phyloP scores from a whole-genome alignment of 345 rosid species.

The Nasturtium officinale region DNA sequence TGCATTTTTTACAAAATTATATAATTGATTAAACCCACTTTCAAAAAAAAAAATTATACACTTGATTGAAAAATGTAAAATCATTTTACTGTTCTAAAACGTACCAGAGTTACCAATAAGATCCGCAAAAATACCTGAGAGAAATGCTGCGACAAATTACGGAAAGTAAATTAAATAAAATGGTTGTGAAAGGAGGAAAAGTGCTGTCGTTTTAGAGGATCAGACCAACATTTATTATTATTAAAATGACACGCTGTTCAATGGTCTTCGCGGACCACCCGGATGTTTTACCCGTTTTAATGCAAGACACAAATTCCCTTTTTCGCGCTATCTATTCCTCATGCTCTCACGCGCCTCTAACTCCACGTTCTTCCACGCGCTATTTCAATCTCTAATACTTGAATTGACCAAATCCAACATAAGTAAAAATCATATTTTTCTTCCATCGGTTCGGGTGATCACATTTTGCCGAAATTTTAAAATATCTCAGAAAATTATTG shows the following conservation, averaged over 20 bases:
- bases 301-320: slow-evolving; percentile 36
- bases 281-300: slow-evolving; percentile 28
- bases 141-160: not conserved
- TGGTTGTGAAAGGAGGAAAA: slow-evolving; percentile 12
- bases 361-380: not conserved
- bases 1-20: not conserved
- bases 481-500: not conserved
- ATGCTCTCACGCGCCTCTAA: not conserved
- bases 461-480: not conserved
- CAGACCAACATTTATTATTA: not conserved
- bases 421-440: not conserved
- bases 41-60: not conserved
- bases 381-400: not conserved
- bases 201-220: slow-evolving; percentile 37
- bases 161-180: not conserved
- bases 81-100: not conserved
- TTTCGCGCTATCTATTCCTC: slow-evolving; percentile 7
- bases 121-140: not conserved
- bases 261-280: slow-evolving; percentile 48
- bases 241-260: slow-evolving; percentile 45
- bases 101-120: not conserved
- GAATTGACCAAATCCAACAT: not conserved
- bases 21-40: not conserved
- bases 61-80: not conserved
- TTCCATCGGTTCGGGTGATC: not conserved